phyloP scores from a whole-genome alignment of 225 moss, liverwort and hornwort species.

The Antitrichia curtipendula region DNA sequence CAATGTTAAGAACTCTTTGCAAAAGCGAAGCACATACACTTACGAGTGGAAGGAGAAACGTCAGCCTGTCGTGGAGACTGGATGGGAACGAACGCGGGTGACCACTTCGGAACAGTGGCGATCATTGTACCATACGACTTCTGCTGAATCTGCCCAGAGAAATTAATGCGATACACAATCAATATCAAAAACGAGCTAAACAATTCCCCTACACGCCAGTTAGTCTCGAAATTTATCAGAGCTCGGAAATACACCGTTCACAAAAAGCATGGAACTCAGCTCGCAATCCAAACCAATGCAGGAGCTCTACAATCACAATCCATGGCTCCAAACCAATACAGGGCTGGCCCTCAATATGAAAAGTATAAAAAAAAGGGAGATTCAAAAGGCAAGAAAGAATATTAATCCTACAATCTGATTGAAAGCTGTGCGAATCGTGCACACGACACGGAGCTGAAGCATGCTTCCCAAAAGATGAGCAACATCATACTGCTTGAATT shows the following conservation, averaged over 20 bases:
- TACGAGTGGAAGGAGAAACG: conserved; percentile 19
- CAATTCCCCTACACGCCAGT: neutral
- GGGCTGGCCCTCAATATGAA: neutral
- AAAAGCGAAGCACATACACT: neutral
- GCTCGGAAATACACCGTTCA: neutral
- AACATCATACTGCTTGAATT: neutral
- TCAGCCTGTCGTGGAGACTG: conserved; percentile 7
- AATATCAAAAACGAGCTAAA: neutral
- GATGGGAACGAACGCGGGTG: conserved; percentile 32
- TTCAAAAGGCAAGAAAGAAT: neutral
- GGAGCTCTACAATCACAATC: neutral
- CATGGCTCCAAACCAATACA: neutral
- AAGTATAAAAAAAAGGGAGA: neutral
- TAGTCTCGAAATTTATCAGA: neutral
- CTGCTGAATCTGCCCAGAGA: conserved; percentile 15
- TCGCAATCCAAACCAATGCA: neutral
- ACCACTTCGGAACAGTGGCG: conserved; percentile 22
- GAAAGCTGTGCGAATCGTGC: neutral
- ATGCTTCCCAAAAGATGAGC: neutral
- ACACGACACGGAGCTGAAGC: conserved; percentile 3
- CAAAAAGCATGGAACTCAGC: neutral
- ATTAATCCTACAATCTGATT: neutral
- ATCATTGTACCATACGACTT: conserved; percentile 40
- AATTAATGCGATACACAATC: neutral
- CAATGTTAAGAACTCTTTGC: neutral